Evolutionary conservation across 1,284 basidiomycete species (phyloP).

Genomic region (Ustanciosporium gigantosporum): DNA sequence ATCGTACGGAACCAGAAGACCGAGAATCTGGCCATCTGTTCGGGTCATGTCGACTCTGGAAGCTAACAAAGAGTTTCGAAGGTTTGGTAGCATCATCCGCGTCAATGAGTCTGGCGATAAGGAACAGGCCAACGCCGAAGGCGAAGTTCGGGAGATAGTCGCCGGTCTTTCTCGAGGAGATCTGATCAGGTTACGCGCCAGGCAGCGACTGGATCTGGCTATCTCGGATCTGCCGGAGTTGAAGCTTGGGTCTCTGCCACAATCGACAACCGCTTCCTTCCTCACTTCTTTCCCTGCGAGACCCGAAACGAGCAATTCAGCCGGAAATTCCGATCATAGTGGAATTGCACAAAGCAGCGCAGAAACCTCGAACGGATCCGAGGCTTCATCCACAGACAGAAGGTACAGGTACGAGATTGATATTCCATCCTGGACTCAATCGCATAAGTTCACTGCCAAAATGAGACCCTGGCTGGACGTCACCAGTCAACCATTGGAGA

Average conservation of each 20-base stretch:
- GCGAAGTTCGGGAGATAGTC: slow-evolving; percentile 3
- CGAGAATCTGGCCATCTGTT: slow-evolving; percentile 25
- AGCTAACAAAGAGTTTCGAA: slow-evolving; percentile 33
- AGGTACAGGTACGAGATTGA: slow-evolving; percentile 13
- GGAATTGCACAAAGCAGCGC: not conserved
- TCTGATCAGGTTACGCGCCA: slow-evolving; percentile 19
- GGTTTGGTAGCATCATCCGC: slow-evolving; percentile 20
- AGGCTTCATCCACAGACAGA: not conserved
- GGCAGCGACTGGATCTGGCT: slow-evolving; percentile 17
- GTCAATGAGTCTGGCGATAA: not conserved
- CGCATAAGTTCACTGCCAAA: slow-evolving; percentile 19
- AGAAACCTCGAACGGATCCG: not conserved
- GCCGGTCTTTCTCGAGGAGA: slow-evolving; percentile 32
- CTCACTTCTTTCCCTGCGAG: too few species aligned
- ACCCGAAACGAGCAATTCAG: not conserved
- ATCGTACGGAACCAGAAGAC: slow-evolving; percentile 6
- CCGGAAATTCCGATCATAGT: too few species aligned
- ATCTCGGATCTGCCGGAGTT: slow-evolving; percentile 11
- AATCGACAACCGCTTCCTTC: too few species aligned
- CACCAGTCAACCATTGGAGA: slow-evolving; percentile 8
- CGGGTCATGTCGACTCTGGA: slow-evolving; percentile 24
- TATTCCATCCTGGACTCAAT: slow-evolving; percentile 19
- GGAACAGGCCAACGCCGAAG: not conserved
- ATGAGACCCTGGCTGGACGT: slow-evolving; percentile 27
- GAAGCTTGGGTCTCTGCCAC: not conserved